Percentiles rank a stretch among this genome's conserved stretches.
phyloP scores from a whole-genome alignment of 176 grass and related monocot genomes.

The Tillandsia leiboldiana region DNA sequence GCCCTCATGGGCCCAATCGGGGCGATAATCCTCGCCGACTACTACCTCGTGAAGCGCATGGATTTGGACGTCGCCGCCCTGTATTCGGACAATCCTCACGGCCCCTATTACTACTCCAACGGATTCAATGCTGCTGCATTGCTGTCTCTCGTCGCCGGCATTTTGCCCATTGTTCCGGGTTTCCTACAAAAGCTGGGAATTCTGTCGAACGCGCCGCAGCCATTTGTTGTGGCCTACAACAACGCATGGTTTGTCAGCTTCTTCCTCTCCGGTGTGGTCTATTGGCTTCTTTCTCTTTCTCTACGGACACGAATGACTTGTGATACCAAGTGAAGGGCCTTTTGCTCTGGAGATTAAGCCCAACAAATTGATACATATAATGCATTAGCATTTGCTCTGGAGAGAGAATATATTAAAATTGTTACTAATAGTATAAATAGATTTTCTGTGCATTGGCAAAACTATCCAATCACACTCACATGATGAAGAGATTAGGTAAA shows the following conservation, averaged over 20 bases:
- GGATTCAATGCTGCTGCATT: conserved; percentile 62
- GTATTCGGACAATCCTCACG: conserved; percentile 37
- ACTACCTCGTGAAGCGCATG: conserved; percentile 62
- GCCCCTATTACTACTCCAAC: conserved; percentile 61
- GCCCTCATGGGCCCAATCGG: conserved; percentile 85
- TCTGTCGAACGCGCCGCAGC: conserved; percentile 23
- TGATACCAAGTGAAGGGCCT: neutral
- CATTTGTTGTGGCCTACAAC: conserved; percentile 50
- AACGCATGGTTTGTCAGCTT: conserved; percentile 93
- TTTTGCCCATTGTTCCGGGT: conserved; percentile 56
- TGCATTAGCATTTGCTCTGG: too few relatives aligned
- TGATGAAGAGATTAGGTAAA: too few relatives aligned
- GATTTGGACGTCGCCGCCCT: conserved; percentile 53
- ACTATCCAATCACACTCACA: too few relatives aligned
- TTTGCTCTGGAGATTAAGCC: too few relatives aligned
- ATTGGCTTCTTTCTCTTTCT: conserved; percentile 57
- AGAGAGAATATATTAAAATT: too few relatives aligned
- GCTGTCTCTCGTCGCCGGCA: conserved; percentile 49
- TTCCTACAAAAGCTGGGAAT: conserved; percentile 62
- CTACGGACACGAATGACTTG: conserved; percentile 12
- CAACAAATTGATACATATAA: too few relatives aligned
- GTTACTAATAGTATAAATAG: too few relatives aligned
- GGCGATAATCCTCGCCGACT: conserved; percentile 67
- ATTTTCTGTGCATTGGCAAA: too few relatives aligned
- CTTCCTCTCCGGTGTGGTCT: conserved; percentile 51